A percentile compares a stretch with the other conserved stretches of the same genome.
Evolutionary conservation across 129 eudicot genomes (phyloP).

Genomic region (Escallonia herrerae): DNA sequence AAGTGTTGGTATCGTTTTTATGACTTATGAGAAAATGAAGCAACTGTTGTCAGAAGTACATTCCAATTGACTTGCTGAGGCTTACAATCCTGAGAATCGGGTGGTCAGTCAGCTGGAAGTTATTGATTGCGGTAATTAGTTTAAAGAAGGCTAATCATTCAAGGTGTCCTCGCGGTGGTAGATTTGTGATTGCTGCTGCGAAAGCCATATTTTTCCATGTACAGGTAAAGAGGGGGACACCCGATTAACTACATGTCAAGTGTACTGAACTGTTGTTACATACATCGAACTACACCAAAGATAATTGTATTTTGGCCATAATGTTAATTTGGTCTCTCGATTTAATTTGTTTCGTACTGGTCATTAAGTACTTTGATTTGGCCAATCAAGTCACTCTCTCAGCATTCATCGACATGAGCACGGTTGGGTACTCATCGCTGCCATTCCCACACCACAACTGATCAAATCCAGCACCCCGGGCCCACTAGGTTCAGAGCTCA

Average conservation of each 20-base stretch:
- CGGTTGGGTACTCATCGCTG: too few relatives aligned
- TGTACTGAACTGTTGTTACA: background rate
- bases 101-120: too few relatives aligned
- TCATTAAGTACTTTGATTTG: too few relatives aligned
- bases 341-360: too few relatives aligned
- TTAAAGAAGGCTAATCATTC: background rate
- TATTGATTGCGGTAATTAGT: background rate
- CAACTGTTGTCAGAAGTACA: constrained; percentile 56
- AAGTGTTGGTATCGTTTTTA: constrained; percentile 72
- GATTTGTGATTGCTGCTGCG: constrained; percentile 10
- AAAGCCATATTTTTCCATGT: constrained; percentile 22
- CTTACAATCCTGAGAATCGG: constrained; percentile 6
- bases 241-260: constrained; percentile 16
- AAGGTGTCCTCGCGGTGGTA: background rate
- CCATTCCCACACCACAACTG: too few relatives aligned
- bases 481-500: too few relatives aligned
- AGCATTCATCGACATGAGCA: too few relatives aligned
- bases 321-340: too few relatives aligned
- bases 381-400: too few relatives aligned
- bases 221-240: constrained; percentile 26
- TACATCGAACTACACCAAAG: too few relatives aligned
- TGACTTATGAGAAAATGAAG: constrained; percentile 85
- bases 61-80: constrained; percentile 14
- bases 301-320: too few relatives aligned
- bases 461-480: too few relatives aligned